Evolutionary conservation across 108 stramenopile species (phyloP).

Genomic region (Poteriospumella lacustris): DNA sequence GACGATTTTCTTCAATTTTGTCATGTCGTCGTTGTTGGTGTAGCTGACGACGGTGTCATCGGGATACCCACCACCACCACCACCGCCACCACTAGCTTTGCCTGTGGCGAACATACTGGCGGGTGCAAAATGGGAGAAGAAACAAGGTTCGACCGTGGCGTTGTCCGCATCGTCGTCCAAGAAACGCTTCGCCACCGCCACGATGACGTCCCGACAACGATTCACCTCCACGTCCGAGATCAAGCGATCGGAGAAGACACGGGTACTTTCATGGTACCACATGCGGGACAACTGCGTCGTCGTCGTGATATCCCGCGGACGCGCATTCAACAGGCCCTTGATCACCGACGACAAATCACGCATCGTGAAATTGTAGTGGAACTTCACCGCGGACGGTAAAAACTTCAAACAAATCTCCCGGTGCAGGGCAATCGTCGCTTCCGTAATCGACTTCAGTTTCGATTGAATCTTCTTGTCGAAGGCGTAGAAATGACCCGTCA

Average conservation of each 20-base stretch:
- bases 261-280: constrained; percentile 42
- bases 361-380: constrained; percentile 54
- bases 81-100: too few relatives aligned
- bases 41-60: background rate
- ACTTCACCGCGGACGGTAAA: constrained; percentile 44
- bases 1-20: background rate
- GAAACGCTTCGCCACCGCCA: constrained; percentile 37
- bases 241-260: constrained; percentile 44
- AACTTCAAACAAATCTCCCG: constrained; percentile 32
- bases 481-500: constrained; percentile 32
- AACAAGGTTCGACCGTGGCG: constrained; percentile 21
- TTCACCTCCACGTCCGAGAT: constrained; percentile 29
- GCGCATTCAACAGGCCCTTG: constrained; percentile 29
- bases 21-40: background rate
- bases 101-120: background rate
- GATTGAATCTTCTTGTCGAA: constrained; percentile 23
- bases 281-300: constrained; percentile 29
- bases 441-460: constrained; percentile 14
- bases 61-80: background rate
- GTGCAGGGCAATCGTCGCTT: constrained; percentile 39
- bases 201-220: constrained; percentile 32
- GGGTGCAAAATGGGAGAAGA: constrained; percentile 28
- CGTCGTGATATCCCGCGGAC: background rate
- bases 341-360: constrained; percentile 37
- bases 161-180: constrained; percentile 16